Conservation (phyloP, 2,329 filamentous ascomycete genomes). For the Hypoxylon sp. region DNA sequence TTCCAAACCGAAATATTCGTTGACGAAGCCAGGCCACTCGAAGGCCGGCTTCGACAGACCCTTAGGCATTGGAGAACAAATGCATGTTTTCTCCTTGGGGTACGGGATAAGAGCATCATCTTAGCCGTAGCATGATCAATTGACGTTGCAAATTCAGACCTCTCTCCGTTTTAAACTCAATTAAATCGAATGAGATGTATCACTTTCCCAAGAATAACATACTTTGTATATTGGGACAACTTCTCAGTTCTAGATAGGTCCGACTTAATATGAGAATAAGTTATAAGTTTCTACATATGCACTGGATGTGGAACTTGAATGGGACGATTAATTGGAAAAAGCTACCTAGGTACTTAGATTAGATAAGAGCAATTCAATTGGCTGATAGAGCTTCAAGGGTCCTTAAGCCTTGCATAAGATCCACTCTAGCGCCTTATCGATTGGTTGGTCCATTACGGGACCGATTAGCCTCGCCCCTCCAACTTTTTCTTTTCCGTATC, state of each 20-base stretch:
- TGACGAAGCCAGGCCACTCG: conserved; percentile 24
- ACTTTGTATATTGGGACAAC: background rate
- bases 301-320: background rate
- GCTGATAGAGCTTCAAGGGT: conserved; percentile 9
- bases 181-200: background rate
- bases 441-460: conserved; percentile 18
- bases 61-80: conserved; percentile 31
- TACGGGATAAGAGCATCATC: conserved; percentile 44
- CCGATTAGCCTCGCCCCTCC: conserved; percentile 48
- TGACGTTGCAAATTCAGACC: background rate
- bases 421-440: conserved; percentile 10
- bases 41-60: conserved; percentile 19
- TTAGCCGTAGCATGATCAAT: conserved; percentile 38
- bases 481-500: conserved; percentile 47
- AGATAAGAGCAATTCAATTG: conserved; percentile 3
- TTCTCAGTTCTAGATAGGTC: background rate
- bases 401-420: conserved; percentile 23
- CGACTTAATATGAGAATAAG: background rate
- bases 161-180: background rate
- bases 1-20: conserved; percentile 34
- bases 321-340: conserved; percentile 2
- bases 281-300: conserved; percentile 2
- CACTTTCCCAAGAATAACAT: background rate
- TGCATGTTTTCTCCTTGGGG: conserved; percentile 28
- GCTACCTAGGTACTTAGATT: conserved; percentile 25